These are phyloP conservation scores for Coemansia sp. DNA, from an alignment of 192 early-diverging fungal species.

Conservation along the genomic window DNA sequence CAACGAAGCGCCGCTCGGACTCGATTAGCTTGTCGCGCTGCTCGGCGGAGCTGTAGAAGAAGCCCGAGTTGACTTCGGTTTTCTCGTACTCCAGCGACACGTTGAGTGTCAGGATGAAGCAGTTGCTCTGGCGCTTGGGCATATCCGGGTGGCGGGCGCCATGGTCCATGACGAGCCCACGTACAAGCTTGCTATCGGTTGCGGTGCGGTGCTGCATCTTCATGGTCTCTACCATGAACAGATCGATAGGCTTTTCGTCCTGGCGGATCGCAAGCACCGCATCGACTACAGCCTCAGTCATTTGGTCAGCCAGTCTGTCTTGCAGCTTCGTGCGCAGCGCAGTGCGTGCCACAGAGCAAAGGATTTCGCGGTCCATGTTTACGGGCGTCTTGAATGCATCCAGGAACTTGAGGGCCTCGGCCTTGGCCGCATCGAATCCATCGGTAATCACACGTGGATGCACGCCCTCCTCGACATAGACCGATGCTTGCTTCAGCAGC, in stretches of 20 bases:
- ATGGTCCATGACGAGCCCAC: constrained; percentile 97
- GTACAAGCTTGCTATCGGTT: constrained; percentile 92
- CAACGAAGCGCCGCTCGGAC: constrained; percentile 94
- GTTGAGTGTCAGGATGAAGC: constrained; percentile 91
- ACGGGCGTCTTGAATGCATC: constrained; percentile 79
- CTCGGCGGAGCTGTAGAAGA: constrained; percentile 97
- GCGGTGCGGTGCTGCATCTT: constrained; percentile 99
- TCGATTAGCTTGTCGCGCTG: constrained; percentile 98
- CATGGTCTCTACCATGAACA: constrained; percentile 99
- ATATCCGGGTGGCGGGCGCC: constrained; percentile 99
- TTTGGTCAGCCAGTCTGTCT: constrained; percentile 80
- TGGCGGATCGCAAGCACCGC: constrained; percentile 85
- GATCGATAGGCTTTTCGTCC: constrained; percentile 86
- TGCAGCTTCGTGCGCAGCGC: constrained; percentile 95
- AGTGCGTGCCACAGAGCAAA: constrained; percentile 89
- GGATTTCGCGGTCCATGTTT: constrained; percentile 81
- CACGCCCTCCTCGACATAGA: constrained; percentile 92
- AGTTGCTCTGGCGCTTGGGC: constrained; percentile 91
- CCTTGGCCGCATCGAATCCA: constrained; percentile 96
- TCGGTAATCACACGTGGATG: constrained; percentile 95
- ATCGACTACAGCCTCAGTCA: constrained; percentile 97
- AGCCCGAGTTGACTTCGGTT: constrained; percentile 97
- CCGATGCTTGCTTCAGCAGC: constrained; percentile 92
- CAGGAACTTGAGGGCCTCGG: constrained; percentile 91
- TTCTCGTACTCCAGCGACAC: constrained; percentile 99